Base-by-base conservation (phyloP, 2,329 filamentous ascomycete genomes). In the Fusarium proliferatum region DNA sequence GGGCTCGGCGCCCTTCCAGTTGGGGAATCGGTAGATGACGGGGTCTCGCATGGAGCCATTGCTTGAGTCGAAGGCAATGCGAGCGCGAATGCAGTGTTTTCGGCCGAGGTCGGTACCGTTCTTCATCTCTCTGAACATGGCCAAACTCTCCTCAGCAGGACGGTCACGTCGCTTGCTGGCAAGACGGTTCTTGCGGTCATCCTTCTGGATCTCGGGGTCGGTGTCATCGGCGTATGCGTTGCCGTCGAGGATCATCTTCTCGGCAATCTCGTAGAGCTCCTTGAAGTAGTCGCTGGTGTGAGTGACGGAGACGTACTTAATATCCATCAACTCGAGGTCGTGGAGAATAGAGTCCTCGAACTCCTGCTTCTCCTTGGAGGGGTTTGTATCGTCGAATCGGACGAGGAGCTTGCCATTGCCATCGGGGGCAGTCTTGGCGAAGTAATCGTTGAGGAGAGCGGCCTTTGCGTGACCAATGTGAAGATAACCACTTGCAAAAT, bases 221-320 rank as follows among this genome's bases (percentile, higher is more conserved):
- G 96, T 98, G 79, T 98, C 95, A 80, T 99, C 96, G 65, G 96
- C 95, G 77, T 98, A 99, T 10, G 96, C 96, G 74, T 94, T 89
- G 7, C 95, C 96, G 71, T 92, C 90, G 80, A 93, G 93, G 84
- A 99, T 96, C 80, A 98, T 91, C 78, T 91, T 88, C 77, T 97
- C 86, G 80, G 92, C 94, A 81, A 93, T 92, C 49, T 97, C 91
- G 84, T 97, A 97, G 19, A 99, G 89, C 81, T 95, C 89, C 79
- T 98, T 90, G 82, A 99, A 98, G 87, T 97, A 97, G 85, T 99
- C 95, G 78, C 94, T 97, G 5, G 96, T 98, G 85, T 96, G 97
- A 23, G 94, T 94, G 67, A 95, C 88, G 74, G 89, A 89, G 82
- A 98, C 96, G 28, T 95, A 94, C 84, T 93, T 94, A 83, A 99